Percentiles rank a stretch among this genome's conserved stretches.
Conservation (phyloP, 1,139 yeast species). For the Protomyces pachydermus region DNA sequence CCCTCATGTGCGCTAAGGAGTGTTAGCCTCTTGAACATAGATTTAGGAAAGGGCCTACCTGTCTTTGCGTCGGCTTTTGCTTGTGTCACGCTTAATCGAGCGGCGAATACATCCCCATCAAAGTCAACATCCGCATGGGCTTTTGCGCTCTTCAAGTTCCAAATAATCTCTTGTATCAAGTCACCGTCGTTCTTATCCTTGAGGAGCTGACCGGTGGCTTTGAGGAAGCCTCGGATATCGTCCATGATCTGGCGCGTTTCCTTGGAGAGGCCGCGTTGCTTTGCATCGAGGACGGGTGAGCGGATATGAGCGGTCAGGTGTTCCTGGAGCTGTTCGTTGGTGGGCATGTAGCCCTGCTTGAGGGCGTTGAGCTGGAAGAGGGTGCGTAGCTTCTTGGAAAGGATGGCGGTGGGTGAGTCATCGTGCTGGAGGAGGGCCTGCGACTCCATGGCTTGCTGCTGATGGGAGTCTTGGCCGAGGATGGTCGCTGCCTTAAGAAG, state of each 20-base stretch:
- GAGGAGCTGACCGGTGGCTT: conserved; percentile 6
- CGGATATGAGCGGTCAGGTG: conserved; percentile 14
- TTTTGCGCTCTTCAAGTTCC: conserved; percentile 8
- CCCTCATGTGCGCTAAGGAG: conserved; percentile 9
- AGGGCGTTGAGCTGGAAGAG: conserved; percentile 20
- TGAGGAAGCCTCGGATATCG: conserved; percentile 11
- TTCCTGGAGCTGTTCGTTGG: conserved; percentile 13
- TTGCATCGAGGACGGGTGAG: conserved; percentile 19
- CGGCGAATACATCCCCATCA: conserved; percentile 9
- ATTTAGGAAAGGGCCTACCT: neutral
- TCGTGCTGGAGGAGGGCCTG: conserved; percentile 22
- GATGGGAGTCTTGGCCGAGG: too few relatives aligned
- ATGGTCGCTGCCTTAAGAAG: too few relatives aligned
- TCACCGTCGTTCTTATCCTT: conserved; percentile 24
- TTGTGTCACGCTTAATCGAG: conserved; percentile 13
- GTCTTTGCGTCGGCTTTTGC: conserved; percentile 20
- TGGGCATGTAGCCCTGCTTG: conserved; percentile 18
- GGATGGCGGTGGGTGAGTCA: conserved; percentile 20
- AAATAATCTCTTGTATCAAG: conserved; percentile 21
- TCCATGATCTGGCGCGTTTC: conserved; percentile 17
- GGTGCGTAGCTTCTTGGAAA: conserved; percentile 14
- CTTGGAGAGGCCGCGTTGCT: conserved; percentile 11
- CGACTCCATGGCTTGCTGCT: conserved; percentile 1
- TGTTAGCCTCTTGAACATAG: neutral
- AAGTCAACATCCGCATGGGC: conserved; percentile 8